These are phyloP conservation scores for Murraya koenigii DNA, from an alignment of 345 rosid genomes.

Conservation along the genomic window DNA sequence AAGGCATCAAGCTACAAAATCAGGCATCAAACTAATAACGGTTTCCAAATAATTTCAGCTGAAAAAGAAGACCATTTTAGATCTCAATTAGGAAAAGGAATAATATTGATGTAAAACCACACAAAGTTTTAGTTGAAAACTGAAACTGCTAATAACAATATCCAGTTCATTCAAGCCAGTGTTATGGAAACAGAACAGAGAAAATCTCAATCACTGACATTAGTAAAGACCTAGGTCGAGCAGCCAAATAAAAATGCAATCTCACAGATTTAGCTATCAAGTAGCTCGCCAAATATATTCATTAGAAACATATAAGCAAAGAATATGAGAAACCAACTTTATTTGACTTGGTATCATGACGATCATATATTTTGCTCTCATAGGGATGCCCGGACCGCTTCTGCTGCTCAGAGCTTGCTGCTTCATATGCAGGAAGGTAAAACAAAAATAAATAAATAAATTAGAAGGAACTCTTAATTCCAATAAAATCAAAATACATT, in stretches of 20 bases:
- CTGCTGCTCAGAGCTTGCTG: conserved; percentile 48
- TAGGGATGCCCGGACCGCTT: conserved; percentile 48
- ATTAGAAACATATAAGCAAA: conserved; percentile 14
- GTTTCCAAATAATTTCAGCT: background rate
- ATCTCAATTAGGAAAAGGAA: background rate
- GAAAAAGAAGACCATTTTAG: background rate
- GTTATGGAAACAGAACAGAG: background rate
- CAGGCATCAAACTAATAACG: background rate
- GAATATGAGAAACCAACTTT: conserved; percentile 56
- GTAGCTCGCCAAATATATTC: conserved; percentile 8
- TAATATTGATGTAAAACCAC: background rate
- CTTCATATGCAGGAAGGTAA: conserved; percentile 13
- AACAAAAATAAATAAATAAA: background rate
- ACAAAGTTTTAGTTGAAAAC: background rate
- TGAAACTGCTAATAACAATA: background rate
- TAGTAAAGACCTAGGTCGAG: background rate
- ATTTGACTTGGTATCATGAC: conserved; percentile 47
- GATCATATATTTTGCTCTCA: conserved; percentile 61
- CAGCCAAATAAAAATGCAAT: background rate
- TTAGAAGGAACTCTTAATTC: conserved; percentile 4
- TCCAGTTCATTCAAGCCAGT: background rate
- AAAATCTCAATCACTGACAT: background rate
- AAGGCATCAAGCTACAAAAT: background rate
- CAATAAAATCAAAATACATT: background rate
- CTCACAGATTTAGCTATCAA: background rate